phyloP scores from a whole-genome alignment of 805 yeast genomes.

The Wickerhamomyces pijperi region DNA sequence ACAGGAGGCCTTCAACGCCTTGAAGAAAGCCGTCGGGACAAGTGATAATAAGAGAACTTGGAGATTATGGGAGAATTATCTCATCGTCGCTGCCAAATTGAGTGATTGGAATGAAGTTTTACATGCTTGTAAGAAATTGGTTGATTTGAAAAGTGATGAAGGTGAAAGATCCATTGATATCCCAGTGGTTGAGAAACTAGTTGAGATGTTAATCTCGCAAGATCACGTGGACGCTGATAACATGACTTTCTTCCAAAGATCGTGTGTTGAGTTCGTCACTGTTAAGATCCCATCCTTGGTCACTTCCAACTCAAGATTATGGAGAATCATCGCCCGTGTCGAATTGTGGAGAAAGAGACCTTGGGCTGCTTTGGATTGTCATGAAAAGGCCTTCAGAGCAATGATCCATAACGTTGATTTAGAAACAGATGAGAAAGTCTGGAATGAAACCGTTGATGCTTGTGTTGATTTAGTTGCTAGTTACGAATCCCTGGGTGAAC shows the following conservation, averaged over 20 bases:
- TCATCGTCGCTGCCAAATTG: conserved; percentile 70
- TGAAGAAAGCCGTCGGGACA: conserved; percentile 68
- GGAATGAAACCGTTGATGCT: conserved; percentile 73
- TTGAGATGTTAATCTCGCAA: conserved; percentile 45
- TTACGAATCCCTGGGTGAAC: conserved; percentile 78
- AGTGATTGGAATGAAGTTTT: conserved; percentile 86
- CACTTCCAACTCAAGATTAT: conserved; percentile 47
- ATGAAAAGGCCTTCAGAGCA: conserved; percentile 80
- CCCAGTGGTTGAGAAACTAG: conserved; percentile 64
- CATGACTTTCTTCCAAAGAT: conserved; percentile 50
- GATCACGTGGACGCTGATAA: conserved; percentile 27
- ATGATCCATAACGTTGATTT: conserved; percentile 53
- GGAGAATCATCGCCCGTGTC: conserved; percentile 79
- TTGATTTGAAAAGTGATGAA: conserved; percentile 44
- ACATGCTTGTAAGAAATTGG: conserved; percentile 55
- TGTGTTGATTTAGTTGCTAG: conserved; percentile 76
- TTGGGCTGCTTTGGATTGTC: conserved; percentile 78
- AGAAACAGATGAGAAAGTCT: conserved; percentile 44
- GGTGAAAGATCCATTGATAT: conserved; percentile 65
- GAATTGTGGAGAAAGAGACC: conserved; percentile 81
- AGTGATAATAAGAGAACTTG: conserved; percentile 62
- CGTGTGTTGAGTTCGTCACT: conserved; percentile 65
- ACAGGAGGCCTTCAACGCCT: conserved; percentile 75
- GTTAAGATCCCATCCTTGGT: conserved; percentile 56
- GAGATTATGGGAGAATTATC: conserved; percentile 84